phyloP scores from a whole-genome alignment of 176 grass and related monocot genomes.

The Oropetium thomaeum region DNA sequence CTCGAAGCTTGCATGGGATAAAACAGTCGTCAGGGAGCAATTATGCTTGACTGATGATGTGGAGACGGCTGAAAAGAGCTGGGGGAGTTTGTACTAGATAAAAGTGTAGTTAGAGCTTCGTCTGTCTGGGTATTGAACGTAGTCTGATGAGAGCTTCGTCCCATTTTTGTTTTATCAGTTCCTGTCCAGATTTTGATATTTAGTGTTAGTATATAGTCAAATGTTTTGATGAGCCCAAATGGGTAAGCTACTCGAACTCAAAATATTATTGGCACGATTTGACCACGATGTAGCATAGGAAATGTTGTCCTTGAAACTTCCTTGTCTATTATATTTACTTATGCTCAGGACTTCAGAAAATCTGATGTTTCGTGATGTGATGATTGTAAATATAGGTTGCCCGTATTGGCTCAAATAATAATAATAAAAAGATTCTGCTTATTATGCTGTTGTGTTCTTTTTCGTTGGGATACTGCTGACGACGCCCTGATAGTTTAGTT shows the following conservation, averaged over 20 bases:
- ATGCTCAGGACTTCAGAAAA: neutral
- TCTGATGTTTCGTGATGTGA: neutral
- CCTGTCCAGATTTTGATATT: constrained; percentile 13
- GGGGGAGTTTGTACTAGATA: neutral
- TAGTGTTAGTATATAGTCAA: constrained; percentile 18
- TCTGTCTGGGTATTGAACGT: neutral
- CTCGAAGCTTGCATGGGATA: neutral
- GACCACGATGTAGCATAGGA: neutral
- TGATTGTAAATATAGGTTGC: neutral
- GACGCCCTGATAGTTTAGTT: too few relatives aligned
- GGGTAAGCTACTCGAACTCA: neutral
- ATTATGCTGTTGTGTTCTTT: neutral
- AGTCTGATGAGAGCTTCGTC: constrained; percentile 13
- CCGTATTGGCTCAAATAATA: neutral
- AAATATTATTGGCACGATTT: constrained; percentile 8
- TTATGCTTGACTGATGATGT: neutral
- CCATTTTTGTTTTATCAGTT: constrained; percentile 13
- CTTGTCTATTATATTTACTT: neutral
- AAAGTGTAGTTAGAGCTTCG: constrained; percentile 28
- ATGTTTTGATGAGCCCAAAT: neutral
- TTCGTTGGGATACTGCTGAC: neutral
- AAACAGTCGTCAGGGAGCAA: neutral
- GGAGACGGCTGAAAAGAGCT: neutral
- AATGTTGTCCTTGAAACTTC: neutral
- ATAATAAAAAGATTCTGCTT: too few relatives aligned